Base-by-base conservation (phyloP, 1,284 basidiomycete species). In the Dichomitus squalens region DNA sequence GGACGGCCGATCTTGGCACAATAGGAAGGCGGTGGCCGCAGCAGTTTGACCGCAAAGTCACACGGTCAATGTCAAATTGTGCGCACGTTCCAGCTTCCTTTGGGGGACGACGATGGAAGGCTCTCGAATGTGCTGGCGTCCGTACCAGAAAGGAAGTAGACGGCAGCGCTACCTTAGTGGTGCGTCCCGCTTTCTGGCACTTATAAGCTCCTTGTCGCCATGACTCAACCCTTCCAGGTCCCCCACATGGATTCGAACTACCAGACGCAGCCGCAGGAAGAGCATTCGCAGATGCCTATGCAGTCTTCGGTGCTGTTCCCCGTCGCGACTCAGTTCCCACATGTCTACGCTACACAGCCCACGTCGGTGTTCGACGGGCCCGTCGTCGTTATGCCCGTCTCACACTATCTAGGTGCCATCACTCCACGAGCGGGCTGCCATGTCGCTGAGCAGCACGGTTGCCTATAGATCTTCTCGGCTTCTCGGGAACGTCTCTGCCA, bases 301-400 rank as follows among this genome's bases (percentile, higher is more conserved):
- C 41, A 44, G 25, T 21, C 41, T 12, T 29, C 41, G 12, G 41
- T 6, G 25, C 41, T 12, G 14, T 27, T 44, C 41, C 41, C 41
- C 41, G 18, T 44, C 25, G 41, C 41, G 25, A 44, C 41, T 12
- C 41, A 44, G 41, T 44, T 44, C 41, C 41, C 41, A 16, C 27
- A 44, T 23, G 25, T 44, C 12, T 44, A 44, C 16, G 25, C 41
- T 23, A 44, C 41, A 44, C 41, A 44, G 41, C 41, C 41, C 41
- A 4, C 41, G 41, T 29, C 41, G 41, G 41, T 44, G 25, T 44
- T 44, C 27, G 41, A 44, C 27, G 41, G 41, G 12, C 41, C 41
- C 41, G 41, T 44, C 41, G 41, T 44, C 41, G 41, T 44, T 23
- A 44, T 44, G 41, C 41, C 41, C 41, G 27, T 44, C n/a, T 44